phyloP scores from a whole-genome alignment of 805 yeast genomes.

The Lachancea meyersii region DNA sequence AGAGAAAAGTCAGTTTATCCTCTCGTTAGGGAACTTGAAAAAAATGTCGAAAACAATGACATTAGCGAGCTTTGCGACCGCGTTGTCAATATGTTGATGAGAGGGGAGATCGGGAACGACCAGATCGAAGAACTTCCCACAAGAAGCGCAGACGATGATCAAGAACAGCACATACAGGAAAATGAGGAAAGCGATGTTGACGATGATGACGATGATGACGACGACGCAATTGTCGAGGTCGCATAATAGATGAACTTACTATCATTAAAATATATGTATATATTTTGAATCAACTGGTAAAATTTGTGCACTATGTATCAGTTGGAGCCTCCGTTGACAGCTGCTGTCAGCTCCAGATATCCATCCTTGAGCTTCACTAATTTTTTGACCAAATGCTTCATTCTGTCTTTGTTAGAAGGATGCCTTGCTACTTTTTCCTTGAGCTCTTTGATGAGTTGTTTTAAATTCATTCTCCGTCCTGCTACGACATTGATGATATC shows the following conservation, averaged over 20 bases:
- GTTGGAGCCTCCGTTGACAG: not conserved
- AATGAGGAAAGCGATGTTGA: conserved; percentile 20
- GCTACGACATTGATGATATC: conserved; percentile 64
- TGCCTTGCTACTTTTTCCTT: conserved; percentile 58
- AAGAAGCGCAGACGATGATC: conserved; percentile 45
- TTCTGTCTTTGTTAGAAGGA: conserved; percentile 54
- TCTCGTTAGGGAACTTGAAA: conserved; percentile 78
- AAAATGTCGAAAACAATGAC: conserved; percentile 41
- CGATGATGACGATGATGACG: conserved; percentile 22
- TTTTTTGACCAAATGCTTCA: conserved; percentile 52
- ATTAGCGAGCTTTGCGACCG: conserved; percentile 72
- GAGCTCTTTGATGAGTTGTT: conserved; percentile 54
- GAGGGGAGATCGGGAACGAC: conserved; percentile 63
- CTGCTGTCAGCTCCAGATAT: conserved; percentile 17
- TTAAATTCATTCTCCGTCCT: conserved; percentile 42
- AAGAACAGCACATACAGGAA: conserved; percentile 29
- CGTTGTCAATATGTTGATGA: conserved; percentile 82
- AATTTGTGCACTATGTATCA: not conserved
- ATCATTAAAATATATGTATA: not conserved
- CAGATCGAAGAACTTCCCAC: conserved; percentile 43
- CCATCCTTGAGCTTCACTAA: conserved; percentile 45
- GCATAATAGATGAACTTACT: conserved; percentile 14
- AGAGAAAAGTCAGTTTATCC: conserved; percentile 84
- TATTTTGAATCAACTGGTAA: not conserved
- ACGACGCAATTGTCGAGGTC: conserved; percentile 32